Conservation (phyloP, 129 eudicot species). For the Helianthus tuberosus region DNA sequence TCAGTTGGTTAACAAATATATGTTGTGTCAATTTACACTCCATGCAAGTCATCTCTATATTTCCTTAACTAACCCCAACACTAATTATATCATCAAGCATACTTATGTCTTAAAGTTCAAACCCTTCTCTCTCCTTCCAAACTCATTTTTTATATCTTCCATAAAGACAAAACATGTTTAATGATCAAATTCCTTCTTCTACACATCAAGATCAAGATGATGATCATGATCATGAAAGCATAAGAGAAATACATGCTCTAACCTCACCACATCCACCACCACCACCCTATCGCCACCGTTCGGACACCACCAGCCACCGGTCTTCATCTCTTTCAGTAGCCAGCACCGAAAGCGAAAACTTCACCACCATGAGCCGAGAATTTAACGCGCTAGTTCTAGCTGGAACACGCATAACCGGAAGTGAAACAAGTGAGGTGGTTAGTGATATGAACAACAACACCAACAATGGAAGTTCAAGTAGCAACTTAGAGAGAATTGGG, state of each 20-base stretch:
- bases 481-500: conserved; percentile 61
- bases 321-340: conserved; percentile 60
- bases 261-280: conserved; percentile 49
- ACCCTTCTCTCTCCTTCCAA: conserved; percentile 23
- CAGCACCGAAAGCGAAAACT: conserved; percentile 65
- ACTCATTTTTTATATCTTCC: conserved; percentile 16
- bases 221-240: conserved; percentile 33
- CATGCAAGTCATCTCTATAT: conserved; percentile 24
- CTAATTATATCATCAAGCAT: conserved; percentile 28
- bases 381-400: conserved; percentile 86
- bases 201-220: conserved; percentile 24
- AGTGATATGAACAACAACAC: conserved; percentile 26
- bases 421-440: conserved; percentile 31
- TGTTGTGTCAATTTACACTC: conserved; percentile 25
- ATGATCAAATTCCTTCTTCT: conserved; percentile 38
- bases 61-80: conserved; percentile 30
- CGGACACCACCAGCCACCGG: conserved; percentile 54
- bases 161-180: conserved; percentile 30
- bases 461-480: conserved; percentile 27
- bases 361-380: conserved; percentile 77
- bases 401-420: conserved; percentile 48
- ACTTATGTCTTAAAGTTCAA: conserved; percentile 30
- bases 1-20: neutral
- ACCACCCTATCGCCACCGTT: conserved; percentile 29
- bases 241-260: conserved; percentile 74